phyloP scores from a whole-genome alignment of 345 rosid genomes.

The Gossypium turneri region DNA sequence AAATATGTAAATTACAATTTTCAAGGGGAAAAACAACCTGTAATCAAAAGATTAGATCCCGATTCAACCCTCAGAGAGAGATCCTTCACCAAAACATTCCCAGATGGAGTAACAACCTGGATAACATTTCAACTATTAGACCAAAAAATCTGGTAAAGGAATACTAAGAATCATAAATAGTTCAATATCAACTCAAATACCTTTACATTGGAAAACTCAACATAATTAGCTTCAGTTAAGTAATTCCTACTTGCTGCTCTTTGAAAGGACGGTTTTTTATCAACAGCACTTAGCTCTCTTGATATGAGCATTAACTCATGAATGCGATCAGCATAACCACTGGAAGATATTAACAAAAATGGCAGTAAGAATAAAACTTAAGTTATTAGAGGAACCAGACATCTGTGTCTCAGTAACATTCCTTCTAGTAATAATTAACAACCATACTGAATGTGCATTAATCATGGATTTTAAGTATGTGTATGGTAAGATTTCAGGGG shows the following conservation, averaged over 20 bases:
- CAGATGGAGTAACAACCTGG: slow-evolving; percentile 97
- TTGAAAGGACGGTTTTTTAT: slow-evolving; percentile 47
- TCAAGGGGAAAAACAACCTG: slow-evolving; percentile 45
- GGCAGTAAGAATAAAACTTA: slow-evolving; percentile 14
- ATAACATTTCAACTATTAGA: slow-evolving; percentile 22
- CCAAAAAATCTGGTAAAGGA: background rate
- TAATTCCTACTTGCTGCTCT: slow-evolving; percentile 67
- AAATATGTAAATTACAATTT: slow-evolving; percentile 8
- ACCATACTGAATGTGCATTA: background rate
- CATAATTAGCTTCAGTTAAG: slow-evolving; percentile 80
- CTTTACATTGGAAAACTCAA: slow-evolving; percentile 93
- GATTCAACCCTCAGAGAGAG: slow-evolving; percentile 81
- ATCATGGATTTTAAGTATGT: background rate
- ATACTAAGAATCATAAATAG: background rate
- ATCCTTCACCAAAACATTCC: slow-evolving; percentile 88
- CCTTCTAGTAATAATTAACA: background rate
- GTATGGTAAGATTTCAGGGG: background rate
- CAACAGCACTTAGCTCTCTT: slow-evolving; percentile 68
- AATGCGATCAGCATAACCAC: slow-evolving; percentile 99
- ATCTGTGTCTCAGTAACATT: too few species aligned
- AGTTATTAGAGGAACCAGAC: background rate
- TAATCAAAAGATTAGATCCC: slow-evolving; percentile 93
- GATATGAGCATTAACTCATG: slow-evolving; percentile 81
- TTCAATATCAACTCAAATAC: slow-evolving; percentile 36
- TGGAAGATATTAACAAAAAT: slow-evolving; percentile 24